phyloP scores from a whole-genome alignment of 768 basidiomycete genomes.

The Amanita rubescens region DNA sequence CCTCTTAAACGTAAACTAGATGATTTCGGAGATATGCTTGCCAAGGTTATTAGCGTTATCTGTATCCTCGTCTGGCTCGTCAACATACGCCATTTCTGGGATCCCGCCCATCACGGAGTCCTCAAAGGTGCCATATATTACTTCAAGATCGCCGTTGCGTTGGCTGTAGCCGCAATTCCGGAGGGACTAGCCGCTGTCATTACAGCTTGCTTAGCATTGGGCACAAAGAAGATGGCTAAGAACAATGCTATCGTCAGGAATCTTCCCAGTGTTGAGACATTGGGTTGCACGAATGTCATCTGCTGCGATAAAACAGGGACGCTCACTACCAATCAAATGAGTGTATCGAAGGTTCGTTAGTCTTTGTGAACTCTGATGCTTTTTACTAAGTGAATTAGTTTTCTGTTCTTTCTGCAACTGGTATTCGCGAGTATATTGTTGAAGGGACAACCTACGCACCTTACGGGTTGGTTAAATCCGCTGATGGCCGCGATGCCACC shows the following conservation, averaged over 20 bases:
- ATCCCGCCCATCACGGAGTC: slow-evolving; percentile 85
- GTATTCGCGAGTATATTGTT: slow-evolving; percentile 65
- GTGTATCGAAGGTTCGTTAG: slow-evolving; percentile 65
- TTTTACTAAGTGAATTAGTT: slow-evolving; percentile 49
- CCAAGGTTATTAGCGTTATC: slow-evolving; percentile 96
- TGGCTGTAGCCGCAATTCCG: slow-evolving; percentile 98
- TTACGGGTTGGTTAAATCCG: slow-evolving; percentile 60
- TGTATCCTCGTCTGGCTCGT: slow-evolving; percentile 98
- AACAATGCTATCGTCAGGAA: slow-evolving; percentile 97
- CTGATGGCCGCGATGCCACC: slow-evolving; percentile 52
- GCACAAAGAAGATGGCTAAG: slow-evolving; percentile 99
- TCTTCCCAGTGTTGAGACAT: slow-evolving; percentile 92
- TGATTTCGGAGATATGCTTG: slow-evolving; percentile 96
- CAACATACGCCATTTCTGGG: slow-evolving; percentile 94
- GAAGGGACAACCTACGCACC: slow-evolving; percentile 94
- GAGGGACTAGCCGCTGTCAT: slow-evolving; percentile 98
- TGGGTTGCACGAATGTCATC: slow-evolving; percentile 97
- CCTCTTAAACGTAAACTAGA: slow-evolving; percentile 96
- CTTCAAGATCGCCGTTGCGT: slow-evolving; percentile 97
- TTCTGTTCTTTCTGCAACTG: slow-evolving; percentile 50
- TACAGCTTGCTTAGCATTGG: slow-evolving; percentile 92
- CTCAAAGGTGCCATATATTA: slow-evolving; percentile 97
- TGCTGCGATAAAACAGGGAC: slow-evolving; percentile 99
- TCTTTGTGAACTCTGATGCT: background rate
- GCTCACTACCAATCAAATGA: slow-evolving; percentile 96